phyloP scores from a whole-genome alignment of 2,329 filamentous ascomycete species.

The Ceratocystis colombiana region DNA sequence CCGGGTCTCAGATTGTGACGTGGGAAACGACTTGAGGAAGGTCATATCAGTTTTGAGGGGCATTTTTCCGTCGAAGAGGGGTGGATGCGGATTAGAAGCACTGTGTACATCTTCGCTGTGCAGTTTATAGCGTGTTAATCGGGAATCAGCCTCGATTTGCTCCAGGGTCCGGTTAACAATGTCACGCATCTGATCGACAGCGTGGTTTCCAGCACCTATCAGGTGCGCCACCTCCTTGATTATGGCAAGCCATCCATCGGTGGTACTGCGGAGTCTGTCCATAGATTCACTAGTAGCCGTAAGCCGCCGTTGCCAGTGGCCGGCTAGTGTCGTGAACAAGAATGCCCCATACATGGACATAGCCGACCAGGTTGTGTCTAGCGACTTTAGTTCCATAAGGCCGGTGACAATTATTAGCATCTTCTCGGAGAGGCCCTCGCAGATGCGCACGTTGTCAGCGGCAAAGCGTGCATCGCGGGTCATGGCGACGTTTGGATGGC shows the following conservation, averaged over 20 bases:
- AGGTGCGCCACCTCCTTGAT: constrained; percentile 56
- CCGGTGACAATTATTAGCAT: constrained; percentile 52
- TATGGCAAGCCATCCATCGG: constrained; percentile 58
- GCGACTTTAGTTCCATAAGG: constrained; percentile 52
- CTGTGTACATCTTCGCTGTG: not conserved
- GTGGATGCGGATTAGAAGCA: not conserved
- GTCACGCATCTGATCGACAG: constrained; percentile 38
- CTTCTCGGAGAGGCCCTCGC: constrained; percentile 54
- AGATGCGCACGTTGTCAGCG: constrained; percentile 54
- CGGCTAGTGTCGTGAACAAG: constrained; percentile 62
- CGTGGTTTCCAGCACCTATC: constrained; percentile 39
- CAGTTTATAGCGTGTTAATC: not conserved
- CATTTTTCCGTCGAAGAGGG: not conserved
- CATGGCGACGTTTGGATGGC: constrained; percentile 52
- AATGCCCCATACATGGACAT: constrained; percentile 61
- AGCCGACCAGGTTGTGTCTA: constrained; percentile 72
- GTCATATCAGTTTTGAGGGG: constrained; percentile 8
- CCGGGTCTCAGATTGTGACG: not conserved
- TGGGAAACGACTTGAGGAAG: constrained; percentile 15
- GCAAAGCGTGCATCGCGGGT: constrained; percentile 46
- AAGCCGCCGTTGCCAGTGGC: constrained; percentile 56
- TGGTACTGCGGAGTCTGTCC: constrained; percentile 51
- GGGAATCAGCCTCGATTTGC: constrained; percentile 37
- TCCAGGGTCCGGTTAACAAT: constrained; percentile 44
- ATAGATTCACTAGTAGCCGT: constrained; percentile 50